Base-by-base conservation (phyloP, 768 basidiomycete species). In the Lactarius vividus region DNA sequence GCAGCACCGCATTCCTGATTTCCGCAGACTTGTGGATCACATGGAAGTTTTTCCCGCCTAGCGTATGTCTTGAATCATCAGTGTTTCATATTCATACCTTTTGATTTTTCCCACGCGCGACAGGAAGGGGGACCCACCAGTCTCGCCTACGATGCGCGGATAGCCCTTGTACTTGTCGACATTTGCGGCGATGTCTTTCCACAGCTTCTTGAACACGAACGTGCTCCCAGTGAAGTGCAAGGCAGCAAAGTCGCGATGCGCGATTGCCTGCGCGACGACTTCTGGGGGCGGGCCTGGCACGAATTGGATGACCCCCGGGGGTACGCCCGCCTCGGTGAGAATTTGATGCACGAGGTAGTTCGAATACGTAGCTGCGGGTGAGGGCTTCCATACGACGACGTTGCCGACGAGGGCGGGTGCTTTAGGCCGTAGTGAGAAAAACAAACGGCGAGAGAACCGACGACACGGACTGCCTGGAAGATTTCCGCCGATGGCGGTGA, bases 211-310 rank as follows among this genome's bases (percentile, higher is more conserved):
- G 87, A 99, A 98, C 56, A 99, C 87, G 71, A 85, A 84, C 3
- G 97, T 98, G 74, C 91, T 94, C 28, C 97, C 97, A 0, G 97
- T 99, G 79, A 98, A 98, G 80, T 98, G 94, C 61, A 99, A 82
- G 23, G 89, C 91, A 2, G 94, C 89, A 72, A 99, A 98, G 68
- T 79, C 78, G 18, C 82, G 83, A 80, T 94, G 87, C 57, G 81
- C 82, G 76, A 97, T 89, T 35, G 86, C 91, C 75, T 94, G 91
- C 53, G 83, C 85, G 66, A 96, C 96, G 61, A 97, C 86, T 67
- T 93, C 88, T 1, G 88, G 81, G 5, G 96, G 88, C 26, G 92
- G 88, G 5, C 92, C 94, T 1, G 96, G 97, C 33, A 96, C 87
- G 78, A 99, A 99, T 76, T 99, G 97, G 77, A 99, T 93, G 66